Percentiles rank a stretch among this genome's conserved stretches.
Evolutionary conservation across 2,329 filamentous ascomycete genomes (phyloP).

Genomic region (Phialophora expanda): DNA sequence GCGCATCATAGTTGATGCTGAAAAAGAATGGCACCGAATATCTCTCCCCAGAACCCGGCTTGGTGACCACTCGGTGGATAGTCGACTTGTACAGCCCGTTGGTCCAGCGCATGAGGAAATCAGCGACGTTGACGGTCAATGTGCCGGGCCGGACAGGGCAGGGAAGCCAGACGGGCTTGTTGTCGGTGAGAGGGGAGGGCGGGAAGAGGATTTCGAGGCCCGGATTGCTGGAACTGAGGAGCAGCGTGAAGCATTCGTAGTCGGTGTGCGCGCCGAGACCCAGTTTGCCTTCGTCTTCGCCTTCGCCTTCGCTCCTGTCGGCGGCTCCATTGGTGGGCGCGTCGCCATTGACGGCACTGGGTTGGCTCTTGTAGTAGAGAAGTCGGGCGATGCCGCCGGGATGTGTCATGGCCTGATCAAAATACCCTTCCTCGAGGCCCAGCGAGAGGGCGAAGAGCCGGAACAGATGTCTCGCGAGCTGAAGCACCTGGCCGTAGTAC

Average conservation of each 20-base stretch:
- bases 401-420: slow-evolving; percentile 60
- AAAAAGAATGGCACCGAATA: slow-evolving; percentile 52
- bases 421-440: slow-evolving; percentile 59
- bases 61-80: slow-evolving; percentile 50
- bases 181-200: slow-evolving; percentile 31
- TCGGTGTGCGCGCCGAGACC: slow-evolving; percentile 43
- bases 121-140: slow-evolving; percentile 56
- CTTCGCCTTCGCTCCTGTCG: not conserved
- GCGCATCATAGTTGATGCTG: slow-evolving; percentile 37
- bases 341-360: not conserved
- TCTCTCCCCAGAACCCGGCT: slow-evolving; percentile 46
- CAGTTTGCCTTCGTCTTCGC: slow-evolving; percentile 30
- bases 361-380: slow-evolving; percentile 40
- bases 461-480: slow-evolving; percentile 58
- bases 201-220: slow-evolving; percentile 40
- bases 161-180: slow-evolving; percentile 38
- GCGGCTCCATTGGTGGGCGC: not conserved
- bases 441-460: slow-evolving; percentile 62
- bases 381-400: slow-evolving; percentile 49
- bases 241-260: slow-evolving; percentile 57
- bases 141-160: slow-evolving; percentile 45
- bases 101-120: slow-evolving; percentile 51
- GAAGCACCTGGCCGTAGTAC: slow-evolving; percentile 58
- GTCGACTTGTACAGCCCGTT: slow-evolving; percentile 53
- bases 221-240: slow-evolving; percentile 43